Conservation (phyloP, 257 asterid genomes). For the Nicotiana benthamiana region DNA sequence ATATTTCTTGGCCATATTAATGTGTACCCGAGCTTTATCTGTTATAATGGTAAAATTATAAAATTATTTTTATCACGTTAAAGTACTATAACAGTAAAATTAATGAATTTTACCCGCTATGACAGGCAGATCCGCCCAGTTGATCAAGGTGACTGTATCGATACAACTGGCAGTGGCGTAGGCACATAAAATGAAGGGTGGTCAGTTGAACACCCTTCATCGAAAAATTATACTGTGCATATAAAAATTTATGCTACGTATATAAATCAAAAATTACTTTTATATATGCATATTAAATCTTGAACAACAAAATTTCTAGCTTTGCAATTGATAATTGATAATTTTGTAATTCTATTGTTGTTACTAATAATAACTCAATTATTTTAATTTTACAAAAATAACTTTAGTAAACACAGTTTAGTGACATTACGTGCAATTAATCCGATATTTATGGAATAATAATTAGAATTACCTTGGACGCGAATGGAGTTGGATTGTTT, state of each 20-base stretch:
- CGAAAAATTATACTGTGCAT: no score
- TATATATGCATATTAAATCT: no score
- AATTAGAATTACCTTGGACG: constrained; percentile 23
- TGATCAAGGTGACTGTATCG: background rate
- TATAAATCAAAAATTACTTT: no score
- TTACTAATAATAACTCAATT: background rate
- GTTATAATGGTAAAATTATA: background rate
- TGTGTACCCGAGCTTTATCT: background rate
- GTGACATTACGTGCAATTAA: background rate
- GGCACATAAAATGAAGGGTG: no score
- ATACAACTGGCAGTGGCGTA: no score
- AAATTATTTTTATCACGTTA: background rate
- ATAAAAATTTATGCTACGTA: no score
- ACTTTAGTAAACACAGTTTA: background rate
- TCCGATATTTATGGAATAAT: background rate
- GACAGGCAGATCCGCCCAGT: background rate
- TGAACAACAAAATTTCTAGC: no score
- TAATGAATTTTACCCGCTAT: background rate
- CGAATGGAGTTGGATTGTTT: constrained; percentile 17
- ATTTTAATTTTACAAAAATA: background rate
- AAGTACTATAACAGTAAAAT: background rate
- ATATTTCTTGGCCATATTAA: background rate
- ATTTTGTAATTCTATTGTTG: background rate
- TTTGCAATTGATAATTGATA: no score
- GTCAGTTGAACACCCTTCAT: no score